phyloP scores from a whole-genome alignment of 2,329 filamentous ascomycete genomes.

The Aurifilum marmelostoma region DNA sequence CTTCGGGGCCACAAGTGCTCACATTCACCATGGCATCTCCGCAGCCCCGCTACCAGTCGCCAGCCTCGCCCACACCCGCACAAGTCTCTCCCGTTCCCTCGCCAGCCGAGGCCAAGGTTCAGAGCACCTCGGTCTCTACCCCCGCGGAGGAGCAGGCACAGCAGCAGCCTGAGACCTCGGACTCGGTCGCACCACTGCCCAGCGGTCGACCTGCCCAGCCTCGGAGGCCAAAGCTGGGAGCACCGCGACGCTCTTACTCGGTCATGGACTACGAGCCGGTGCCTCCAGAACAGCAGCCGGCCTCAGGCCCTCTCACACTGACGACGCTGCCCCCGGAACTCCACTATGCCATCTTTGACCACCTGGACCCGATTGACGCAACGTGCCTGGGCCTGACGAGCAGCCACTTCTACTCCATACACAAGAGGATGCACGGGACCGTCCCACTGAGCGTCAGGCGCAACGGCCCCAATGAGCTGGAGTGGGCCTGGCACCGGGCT shows the following conservation, averaged over 20 bases:
- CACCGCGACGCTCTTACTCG: conserved; percentile 61
- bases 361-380: conserved; percentile 67
- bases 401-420: conserved; percentile 61
- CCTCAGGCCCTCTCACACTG: conserved; percentile 48
- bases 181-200: conserved; percentile 28
- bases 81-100: conserved; percentile 3
- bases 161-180: conserved; percentile 28
- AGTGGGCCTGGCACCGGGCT: conserved; percentile 65
- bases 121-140: conserved; percentile 1
- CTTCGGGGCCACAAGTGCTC: conserved; percentile 25
- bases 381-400: conserved; percentile 64
- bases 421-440: conserved; percentile 57
- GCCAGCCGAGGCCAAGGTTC: background rate
- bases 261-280: conserved; percentile 63
- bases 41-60: conserved; percentile 18
- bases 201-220: conserved; percentile 28
- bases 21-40: conserved; percentile 23
- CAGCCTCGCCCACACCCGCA: conserved; percentile 5
- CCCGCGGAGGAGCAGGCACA: conserved; percentile 13
- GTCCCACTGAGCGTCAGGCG: conserved; percentile 62
- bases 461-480: conserved; percentile 63
- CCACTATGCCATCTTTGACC: conserved; percentile 63
- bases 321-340: conserved; percentile 61
- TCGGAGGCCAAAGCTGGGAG: conserved; percentile 43
- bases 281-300: conserved; percentile 51